phyloP scores from a whole-genome alignment of 2,329 filamentous ascomycete genomes.

The Hysterium pulicare region DNA sequence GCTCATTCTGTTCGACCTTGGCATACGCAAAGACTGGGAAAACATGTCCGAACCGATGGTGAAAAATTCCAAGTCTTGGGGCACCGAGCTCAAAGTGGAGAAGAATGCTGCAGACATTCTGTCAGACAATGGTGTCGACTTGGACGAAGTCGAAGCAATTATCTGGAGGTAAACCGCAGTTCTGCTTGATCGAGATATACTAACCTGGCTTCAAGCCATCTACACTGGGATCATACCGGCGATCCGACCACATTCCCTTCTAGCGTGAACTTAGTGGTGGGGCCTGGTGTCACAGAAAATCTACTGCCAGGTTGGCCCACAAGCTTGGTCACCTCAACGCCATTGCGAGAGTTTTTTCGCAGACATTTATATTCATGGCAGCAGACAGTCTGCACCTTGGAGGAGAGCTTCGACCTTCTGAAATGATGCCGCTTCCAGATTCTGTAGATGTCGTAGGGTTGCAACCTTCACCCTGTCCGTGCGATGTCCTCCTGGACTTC shows the following conservation, averaged over 20 bases:
- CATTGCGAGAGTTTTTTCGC: conserved; percentile 50
- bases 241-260: conserved; percentile 48
- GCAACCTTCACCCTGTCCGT: conserved; percentile 2
- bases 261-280: conserved; percentile 49
- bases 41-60: conserved; percentile 25
- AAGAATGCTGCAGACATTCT: conserved; percentile 44
- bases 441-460: conserved; percentile 16
- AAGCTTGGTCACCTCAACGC: conserved; percentile 51
- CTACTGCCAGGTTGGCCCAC: conserved; percentile 49
- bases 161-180: conserved; percentile 41
- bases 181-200: not conserved
- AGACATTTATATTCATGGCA: conserved; percentile 34
- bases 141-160: conserved; percentile 34
- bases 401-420: conserved; percentile 23
- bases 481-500: conserved; percentile 5
- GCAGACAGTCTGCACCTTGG: conserved; percentile 25
- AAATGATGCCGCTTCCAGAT: conserved; percentile 17
- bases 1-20: conserved; percentile 47
- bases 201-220: conserved; percentile 1
- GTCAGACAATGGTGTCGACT: conserved; percentile 28
- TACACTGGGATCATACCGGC: conserved; percentile 53
- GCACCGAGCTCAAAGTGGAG: conserved; percentile 39
- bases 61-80: conserved; percentile 25
- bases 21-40: conserved; percentile 45
- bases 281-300: conserved; percentile 48